Percentiles rank a stretch among this genome's conserved stretches.
phyloP scores from a whole-genome alignment of 1,284 basidiomycete species.

The Ustilago trichophora region DNA sequence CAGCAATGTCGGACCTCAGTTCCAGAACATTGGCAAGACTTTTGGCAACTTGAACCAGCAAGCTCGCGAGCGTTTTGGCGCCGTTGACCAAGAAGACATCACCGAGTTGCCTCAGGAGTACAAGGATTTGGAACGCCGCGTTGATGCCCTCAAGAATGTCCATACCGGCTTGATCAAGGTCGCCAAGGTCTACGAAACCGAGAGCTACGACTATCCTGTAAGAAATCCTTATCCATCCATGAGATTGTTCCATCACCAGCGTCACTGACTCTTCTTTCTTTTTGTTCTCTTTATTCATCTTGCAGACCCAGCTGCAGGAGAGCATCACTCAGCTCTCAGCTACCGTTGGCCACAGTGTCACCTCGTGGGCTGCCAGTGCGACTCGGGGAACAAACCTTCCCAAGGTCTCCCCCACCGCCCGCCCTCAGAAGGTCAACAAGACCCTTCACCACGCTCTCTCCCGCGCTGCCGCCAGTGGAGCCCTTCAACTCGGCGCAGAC shows the following conservation, averaged over 20 bases:
- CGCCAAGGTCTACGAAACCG: conserved; percentile 57
- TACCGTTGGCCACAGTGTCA: conserved; percentile 78
- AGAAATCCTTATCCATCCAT: conserved; percentile 69
- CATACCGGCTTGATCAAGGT: conserved; percentile 82
- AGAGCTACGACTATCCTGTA: conserved; percentile 68
- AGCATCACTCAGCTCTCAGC: conserved; percentile 69
- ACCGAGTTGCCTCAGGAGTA: conserved; percentile 86
- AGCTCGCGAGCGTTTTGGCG: conserved; percentile 80
- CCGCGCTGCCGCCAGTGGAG: conserved; percentile 79
- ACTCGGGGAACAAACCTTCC: conserved; percentile 77
- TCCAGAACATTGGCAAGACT: conserved; percentile 77
- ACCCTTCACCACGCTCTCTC: conserved; percentile 93
- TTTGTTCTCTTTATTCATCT: too few relatives aligned
- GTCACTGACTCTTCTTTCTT: too few relatives aligned
- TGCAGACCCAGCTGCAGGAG: conserved; percentile 69
- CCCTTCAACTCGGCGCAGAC: conserved; percentile 70
- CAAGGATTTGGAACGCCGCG: conserved; percentile 90
- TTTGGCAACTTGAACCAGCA: conserved; percentile 78
- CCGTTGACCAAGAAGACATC: conserved; percentile 88
- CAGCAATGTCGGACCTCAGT: conserved; percentile 59
- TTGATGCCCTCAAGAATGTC: conserved; percentile 82
- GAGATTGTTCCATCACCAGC: too few relatives aligned
- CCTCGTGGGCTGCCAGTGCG: conserved; percentile 85
- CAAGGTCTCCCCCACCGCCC: conserved; percentile 71
- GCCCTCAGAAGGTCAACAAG: conserved; percentile 72